phyloP scores from a whole-genome alignment of 202 grass and related monocot genomes.

The Brachypodium distachyon region DNA sequence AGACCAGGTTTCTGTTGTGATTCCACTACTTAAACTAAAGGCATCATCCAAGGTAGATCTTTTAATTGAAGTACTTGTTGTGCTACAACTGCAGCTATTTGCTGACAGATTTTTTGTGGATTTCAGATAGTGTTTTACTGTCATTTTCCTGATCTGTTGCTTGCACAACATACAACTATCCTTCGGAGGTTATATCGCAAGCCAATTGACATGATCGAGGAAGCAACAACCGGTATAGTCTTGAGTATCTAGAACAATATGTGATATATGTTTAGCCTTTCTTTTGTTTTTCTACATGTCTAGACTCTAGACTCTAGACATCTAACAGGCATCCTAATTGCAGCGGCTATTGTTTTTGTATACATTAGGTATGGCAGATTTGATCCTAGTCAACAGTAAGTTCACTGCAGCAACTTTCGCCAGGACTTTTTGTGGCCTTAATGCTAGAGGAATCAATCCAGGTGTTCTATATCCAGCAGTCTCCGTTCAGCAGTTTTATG shows the following conservation, averaged over 20 bases:
- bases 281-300: background rate
- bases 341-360: constrained; percentile 5
- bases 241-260: background rate
- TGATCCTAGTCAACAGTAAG: constrained; percentile 96
- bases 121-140: constrained; percentile 88
- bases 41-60: constrained; percentile 52
- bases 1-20: constrained; percentile 91
- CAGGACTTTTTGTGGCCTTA: constrained; percentile 53
- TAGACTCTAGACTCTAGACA: too few relatives aligned
- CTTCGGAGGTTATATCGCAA: constrained; percentile 75
- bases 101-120: background rate
- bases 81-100: constrained; percentile 3
- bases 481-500: constrained; percentile 68
- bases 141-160: constrained; percentile 90
- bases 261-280: background rate
- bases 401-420: constrained; percentile 83
- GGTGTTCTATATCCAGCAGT: constrained; percentile 86
- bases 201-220: constrained; percentile 92
- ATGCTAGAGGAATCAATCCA: constrained; percentile 61
- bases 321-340: background rate
- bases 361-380: constrained; percentile 72
- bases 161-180: constrained; percentile 76
- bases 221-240: constrained; percentile 69
- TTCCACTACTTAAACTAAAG: constrained; percentile 75
- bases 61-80: background rate